Evolutionary conservation across 768 basidiomycete species (phyloP).

Genomic region (Kwoniella dendrophila): DNA sequence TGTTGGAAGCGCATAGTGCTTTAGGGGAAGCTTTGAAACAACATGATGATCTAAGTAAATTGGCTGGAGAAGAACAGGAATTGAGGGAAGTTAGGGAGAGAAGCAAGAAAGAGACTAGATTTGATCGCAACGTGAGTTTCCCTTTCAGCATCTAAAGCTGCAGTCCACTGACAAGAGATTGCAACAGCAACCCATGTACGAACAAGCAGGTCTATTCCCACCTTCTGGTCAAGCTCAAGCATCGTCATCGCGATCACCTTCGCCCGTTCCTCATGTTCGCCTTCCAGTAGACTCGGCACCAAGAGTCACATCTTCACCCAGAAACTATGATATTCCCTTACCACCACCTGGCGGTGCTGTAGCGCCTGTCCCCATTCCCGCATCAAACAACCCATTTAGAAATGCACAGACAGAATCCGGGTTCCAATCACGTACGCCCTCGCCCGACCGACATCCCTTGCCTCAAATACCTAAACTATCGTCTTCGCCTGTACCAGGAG

Average conservation of each 20-base stretch:
- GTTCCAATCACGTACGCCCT: conserved; percentile 68
- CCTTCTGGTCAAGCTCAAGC: conserved; percentile 40
- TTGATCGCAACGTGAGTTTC: conserved; percentile 67
- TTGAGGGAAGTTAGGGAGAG: conserved; percentile 68
- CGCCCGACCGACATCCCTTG: conserved; percentile 60
- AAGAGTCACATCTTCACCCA: conserved; percentile 47
- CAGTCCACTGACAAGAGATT: background rate
- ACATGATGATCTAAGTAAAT: conserved; percentile 74
- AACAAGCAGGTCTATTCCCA: conserved; percentile 39
- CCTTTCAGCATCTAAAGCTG: background rate
- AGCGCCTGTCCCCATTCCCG: background rate
- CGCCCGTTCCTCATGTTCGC: conserved; percentile 34
- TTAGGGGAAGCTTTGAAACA: conserved; percentile 69
- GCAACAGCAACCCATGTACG: conserved; percentile 11
- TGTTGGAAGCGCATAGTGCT: conserved; percentile 74
- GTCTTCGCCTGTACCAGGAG: conserved; percentile 19
- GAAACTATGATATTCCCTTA: conserved; percentile 24
- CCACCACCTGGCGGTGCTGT: conserved; percentile 8
- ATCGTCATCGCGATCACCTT: conserved; percentile 54
- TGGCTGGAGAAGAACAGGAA: conserved; percentile 63
- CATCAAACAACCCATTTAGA: conserved; percentile 25
- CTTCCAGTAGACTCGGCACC: conserved; percentile 25
- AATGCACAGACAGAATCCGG: conserved; percentile 1
- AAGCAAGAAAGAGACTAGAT: conserved; percentile 68
- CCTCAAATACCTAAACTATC: conserved; percentile 31